These are phyloP conservation scores for Tricholoma terreum DNA, from an alignment of 768 basidiomycete genomes.

Conservation along the genomic window DNA sequence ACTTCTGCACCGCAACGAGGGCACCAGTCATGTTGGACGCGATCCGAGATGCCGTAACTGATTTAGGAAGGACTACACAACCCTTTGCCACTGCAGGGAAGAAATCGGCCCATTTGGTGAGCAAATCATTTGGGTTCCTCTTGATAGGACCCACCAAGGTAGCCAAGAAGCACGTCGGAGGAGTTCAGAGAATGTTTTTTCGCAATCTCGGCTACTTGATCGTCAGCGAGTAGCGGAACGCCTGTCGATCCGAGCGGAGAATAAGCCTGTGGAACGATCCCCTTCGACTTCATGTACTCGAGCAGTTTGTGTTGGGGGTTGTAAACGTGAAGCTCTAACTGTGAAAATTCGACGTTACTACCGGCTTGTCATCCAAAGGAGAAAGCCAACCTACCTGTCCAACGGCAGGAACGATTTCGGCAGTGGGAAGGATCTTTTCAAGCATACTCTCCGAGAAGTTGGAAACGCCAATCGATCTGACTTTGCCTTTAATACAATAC, in stretches of 20 bases:
- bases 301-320: constrained; percentile 72
- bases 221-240: constrained; percentile 64
- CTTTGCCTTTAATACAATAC: constrained; percentile 65
- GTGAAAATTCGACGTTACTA: not conserved
- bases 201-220: constrained; percentile 57
- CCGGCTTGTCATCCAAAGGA: not conserved
- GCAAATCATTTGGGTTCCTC: not conserved
- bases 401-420: constrained; percentile 67
- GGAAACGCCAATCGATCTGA: constrained; percentile 67
- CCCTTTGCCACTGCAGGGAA: constrained; percentile 53
- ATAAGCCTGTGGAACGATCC: constrained; percentile 74
- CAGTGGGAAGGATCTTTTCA: constrained; percentile 64
- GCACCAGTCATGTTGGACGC: constrained; percentile 54
- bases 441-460: constrained; percentile 71
- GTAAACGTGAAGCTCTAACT: constrained; percentile 75
- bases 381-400: constrained; percentile 50
- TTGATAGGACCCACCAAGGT: constrained; percentile 45
- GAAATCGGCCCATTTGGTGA: constrained; percentile 2
- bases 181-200: constrained; percentile 50
- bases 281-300: constrained; percentile 58
- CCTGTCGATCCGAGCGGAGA: constrained; percentile 74
- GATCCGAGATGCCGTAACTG: constrained; percentile 70
- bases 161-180: constrained; percentile 60
- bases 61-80: constrained; percentile 70
- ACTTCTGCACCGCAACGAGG: constrained; percentile 40